Base-by-base conservation (phyloP, 2,329 filamentous ascomycete genomes). In the Diaporthe sp. region DNA sequence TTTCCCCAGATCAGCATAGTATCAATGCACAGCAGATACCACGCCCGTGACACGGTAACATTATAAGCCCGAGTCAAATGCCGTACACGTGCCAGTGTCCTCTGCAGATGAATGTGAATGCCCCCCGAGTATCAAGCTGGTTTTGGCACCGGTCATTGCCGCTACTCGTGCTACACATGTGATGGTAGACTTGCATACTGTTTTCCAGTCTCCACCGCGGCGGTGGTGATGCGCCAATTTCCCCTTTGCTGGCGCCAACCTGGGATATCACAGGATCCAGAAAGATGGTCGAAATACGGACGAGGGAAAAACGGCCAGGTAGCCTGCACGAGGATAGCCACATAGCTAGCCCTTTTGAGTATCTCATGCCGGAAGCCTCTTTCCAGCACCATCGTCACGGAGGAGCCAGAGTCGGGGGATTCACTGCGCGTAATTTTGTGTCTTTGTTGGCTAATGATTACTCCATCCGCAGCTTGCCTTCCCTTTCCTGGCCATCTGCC, bases 361-460 rank as follows among this genome's bases (percentile, higher is more conserved):
- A 55, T 62, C 44, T 62, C 57, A 51, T 25, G 73, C 67, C 67
- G 19, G 49, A 42, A 53, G 25, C 73, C 42, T 39, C 19, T 72
- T 44, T 42, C 49, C 28, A 37, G 28, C 5, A n/a, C 65, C 51
- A 59, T 62, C 37, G 22, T 65, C 46, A 72, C 31, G 58, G 28
- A 28, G 39, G 34, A 55, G 17, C 37, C 4, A 51, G 57, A 49
- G 34, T 42, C 37, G 22, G 12, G 5, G 42, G 34, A 22, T 25
- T n/a, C 67, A 31, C 31, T 46, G 61, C 62, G 49, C 65, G 65
- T 25, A 69, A 68, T 53, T 53, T 68, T 34, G 51, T 59, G 34
- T 51, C 37, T 49, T 58, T 46, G 53, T 74, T 74, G 72, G 46
- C 62, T 69, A 71, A 71, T 55, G 46, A n/a, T 25, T 61, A 39